phyloP scores from a whole-genome alignment of 2,329 filamentous ascomycete genomes.

The Cladosporium phlei region DNA sequence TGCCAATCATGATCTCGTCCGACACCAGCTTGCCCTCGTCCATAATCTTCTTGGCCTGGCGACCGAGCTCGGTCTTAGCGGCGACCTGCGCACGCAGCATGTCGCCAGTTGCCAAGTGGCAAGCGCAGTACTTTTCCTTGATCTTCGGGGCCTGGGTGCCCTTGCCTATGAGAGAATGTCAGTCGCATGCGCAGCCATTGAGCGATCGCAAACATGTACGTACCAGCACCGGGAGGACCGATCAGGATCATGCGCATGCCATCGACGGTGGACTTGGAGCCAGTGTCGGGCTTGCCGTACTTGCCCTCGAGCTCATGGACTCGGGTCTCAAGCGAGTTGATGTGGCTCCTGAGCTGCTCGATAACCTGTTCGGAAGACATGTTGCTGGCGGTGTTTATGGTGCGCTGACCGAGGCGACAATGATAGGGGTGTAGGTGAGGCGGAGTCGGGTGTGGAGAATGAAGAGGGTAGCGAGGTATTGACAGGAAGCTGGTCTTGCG shows the following conservation, averaged over 20 bases:
- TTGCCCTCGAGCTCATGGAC: constrained; percentile 71
- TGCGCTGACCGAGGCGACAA: constrained; percentile 8
- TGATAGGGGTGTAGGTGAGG: constrained; percentile 6
- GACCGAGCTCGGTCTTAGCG: constrained; percentile 90
- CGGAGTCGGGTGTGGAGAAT: not conserved
- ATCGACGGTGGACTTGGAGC: constrained; percentile 25
- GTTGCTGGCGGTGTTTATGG: not conserved
- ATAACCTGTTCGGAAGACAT: constrained; percentile 34
- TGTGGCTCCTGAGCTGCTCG: constrained; percentile 76
- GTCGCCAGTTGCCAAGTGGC: constrained; percentile 95
- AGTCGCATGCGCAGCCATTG: constrained; percentile 3
- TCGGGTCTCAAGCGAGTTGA: constrained; percentile 77
- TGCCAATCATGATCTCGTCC: constrained; percentile 98
- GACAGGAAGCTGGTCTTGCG: constrained; percentile 8
- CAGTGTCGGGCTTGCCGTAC: constrained; percentile 9
- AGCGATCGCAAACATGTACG: constrained; percentile 35
- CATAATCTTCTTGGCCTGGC: constrained; percentile 99
- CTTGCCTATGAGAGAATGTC: constrained; percentile 66
- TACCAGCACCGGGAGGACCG: constrained; percentile 95
- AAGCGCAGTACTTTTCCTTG: constrained; percentile 96
- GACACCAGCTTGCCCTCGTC: constrained; percentile 95
- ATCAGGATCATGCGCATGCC: constrained; percentile 95
- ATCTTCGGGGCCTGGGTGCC: constrained; percentile 97
- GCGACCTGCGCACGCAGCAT: constrained; percentile 98
- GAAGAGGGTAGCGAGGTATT: constrained; percentile 3